A percentile compares a stretch with the other conserved stretches of the same genome.
Conservation (phyloP, 1,284 basidiomycete genomes). For the Ganoderma resinaceum region DNA sequence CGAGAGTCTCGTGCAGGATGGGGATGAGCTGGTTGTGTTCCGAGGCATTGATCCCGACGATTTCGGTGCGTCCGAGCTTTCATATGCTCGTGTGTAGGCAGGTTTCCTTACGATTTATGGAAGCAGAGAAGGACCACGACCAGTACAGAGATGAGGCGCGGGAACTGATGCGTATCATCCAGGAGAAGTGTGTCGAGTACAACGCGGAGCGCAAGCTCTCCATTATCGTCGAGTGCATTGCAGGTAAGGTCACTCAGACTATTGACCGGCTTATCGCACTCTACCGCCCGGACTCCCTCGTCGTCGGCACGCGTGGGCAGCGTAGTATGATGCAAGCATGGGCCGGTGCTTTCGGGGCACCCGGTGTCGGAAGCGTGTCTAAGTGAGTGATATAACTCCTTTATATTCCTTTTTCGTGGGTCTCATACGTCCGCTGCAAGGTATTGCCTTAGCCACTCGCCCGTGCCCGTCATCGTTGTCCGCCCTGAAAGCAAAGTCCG, state of each 20-base stretch:
- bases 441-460: slow-evolving; percentile 89
- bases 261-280: slow-evolving; percentile 94
- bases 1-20: slow-evolving; percentile 88
- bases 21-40: slow-evolving; percentile 93
- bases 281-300: slow-evolving; percentile 93
- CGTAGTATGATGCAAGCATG: slow-evolving; percentile 63
- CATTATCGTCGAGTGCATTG: slow-evolving; percentile 93
- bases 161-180: slow-evolving; percentile 81
- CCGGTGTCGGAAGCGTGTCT: slow-evolving; percentile 70
- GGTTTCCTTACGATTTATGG: not conserved
- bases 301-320: slow-evolving; percentile 90
- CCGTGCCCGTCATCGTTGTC: slow-evolving; percentile 93
- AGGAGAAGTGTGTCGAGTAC: slow-evolving; percentile 83
- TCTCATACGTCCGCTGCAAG: slow-evolving; percentile 42
- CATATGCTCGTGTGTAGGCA: not conserved
- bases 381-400: slow-evolving; percentile 48
- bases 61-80: slow-evolving; percentile 53
- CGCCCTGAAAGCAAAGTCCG: slow-evolving; percentile 88
- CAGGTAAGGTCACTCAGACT: slow-evolving; percentile 88
- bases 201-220: slow-evolving; percentile 87
- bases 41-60: slow-evolving; percentile 90
- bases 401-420: slow-evolving; percentile 2
- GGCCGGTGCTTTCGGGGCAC: slow-evolving; percentile 62
- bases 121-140: slow-evolving; percentile 79
- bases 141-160: slow-evolving; percentile 89